Evolutionary conservation across 2,329 filamentous ascomycete genomes (phyloP).

Genomic region (Mollisia scopiformis): DNA sequence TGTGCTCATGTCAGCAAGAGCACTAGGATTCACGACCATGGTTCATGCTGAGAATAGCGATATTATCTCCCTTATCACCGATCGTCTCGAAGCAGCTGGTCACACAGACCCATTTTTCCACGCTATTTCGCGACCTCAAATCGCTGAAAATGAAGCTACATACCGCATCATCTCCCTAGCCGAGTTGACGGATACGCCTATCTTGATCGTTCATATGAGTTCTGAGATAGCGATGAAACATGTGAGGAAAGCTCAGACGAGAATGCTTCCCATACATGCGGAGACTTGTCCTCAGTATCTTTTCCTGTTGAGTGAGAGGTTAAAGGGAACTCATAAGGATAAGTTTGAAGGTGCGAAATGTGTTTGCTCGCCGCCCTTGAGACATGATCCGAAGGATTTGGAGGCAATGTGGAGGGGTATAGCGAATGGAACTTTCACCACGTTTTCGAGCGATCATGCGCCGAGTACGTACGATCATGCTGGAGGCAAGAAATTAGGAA

Average conservation of each 20-base stretch:
- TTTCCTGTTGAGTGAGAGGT: constrained; percentile 52
- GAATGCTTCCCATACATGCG: constrained; percentile 54
- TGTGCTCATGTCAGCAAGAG: constrained; percentile 49
- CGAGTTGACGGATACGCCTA: constrained; percentile 52
- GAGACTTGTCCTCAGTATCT: constrained; percentile 64
- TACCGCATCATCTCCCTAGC: constrained; percentile 54
- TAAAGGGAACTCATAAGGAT: constrained; percentile 44
- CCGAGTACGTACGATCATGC: constrained; percentile 26
- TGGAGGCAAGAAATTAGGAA: constrained; percentile 25
- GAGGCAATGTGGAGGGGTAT: constrained; percentile 55
- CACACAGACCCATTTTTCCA: constrained; percentile 48
- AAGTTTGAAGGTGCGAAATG: constrained; percentile 55
- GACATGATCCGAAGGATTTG: constrained; percentile 49
- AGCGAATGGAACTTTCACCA: constrained; percentile 56
- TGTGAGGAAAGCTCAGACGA: constrained; percentile 52
- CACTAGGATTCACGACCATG: constrained; percentile 50
- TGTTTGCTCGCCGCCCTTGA: constrained; percentile 55
- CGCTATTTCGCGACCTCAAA: constrained; percentile 46
- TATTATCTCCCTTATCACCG: constrained; percentile 47
- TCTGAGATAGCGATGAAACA: constrained; percentile 49
- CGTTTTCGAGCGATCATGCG: constrained; percentile 46
- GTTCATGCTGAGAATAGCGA: constrained; percentile 52
- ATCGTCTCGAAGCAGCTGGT: constrained; percentile 43
- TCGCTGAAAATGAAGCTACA: constrained; percentile 52
- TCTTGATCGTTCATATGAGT: constrained; percentile 56